Evolutionary conservation across 2,329 filamentous ascomycete species (phyloP).

Genomic region (Atkinsonella hypoxylon): DNA sequence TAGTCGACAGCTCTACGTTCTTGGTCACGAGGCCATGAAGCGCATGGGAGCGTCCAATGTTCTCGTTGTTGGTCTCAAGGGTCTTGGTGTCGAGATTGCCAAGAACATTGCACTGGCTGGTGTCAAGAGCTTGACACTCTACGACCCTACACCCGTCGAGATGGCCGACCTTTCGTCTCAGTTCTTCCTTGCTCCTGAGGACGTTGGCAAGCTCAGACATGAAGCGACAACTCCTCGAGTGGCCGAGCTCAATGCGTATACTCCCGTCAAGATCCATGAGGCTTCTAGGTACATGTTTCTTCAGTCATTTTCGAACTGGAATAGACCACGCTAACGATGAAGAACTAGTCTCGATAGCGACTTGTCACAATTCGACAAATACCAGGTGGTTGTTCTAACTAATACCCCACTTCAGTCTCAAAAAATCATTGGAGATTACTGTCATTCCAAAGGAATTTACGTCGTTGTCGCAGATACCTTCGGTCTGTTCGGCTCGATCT

Average conservation of each 20-base stretch:
- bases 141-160: constrained; percentile 74
- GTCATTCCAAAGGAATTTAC: constrained; percentile 87
- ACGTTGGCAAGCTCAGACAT: constrained; percentile 87
- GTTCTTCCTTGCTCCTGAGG: constrained; percentile 83
- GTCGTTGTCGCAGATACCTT: constrained; percentile 80
- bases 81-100: constrained; percentile 92
- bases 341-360: constrained; percentile 58
- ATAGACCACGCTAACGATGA: neutral
- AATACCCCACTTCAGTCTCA: constrained; percentile 72
- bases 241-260: constrained; percentile 92
- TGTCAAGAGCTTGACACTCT: constrained; percentile 91
- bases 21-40: constrained; percentile 84
- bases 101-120: constrained; percentile 98
- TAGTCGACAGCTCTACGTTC: constrained; percentile 61
- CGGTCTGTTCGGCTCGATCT: constrained; percentile 88
- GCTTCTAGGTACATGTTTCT: constrained; percentile 33
- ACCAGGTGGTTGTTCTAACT: constrained; percentile 86
- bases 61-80: constrained; percentile 82
- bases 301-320: constrained; percentile 3
- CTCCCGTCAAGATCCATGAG: constrained; percentile 70
- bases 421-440: constrained; percentile 78
- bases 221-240: constrained; percentile 78
- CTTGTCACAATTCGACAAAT: constrained; percentile 73
- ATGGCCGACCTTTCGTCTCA: constrained; percentile 90
- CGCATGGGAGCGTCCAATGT: constrained; percentile 96